phyloP scores from a whole-genome alignment of 1,139 yeast species.

The Taiozyma sp. region DNA sequence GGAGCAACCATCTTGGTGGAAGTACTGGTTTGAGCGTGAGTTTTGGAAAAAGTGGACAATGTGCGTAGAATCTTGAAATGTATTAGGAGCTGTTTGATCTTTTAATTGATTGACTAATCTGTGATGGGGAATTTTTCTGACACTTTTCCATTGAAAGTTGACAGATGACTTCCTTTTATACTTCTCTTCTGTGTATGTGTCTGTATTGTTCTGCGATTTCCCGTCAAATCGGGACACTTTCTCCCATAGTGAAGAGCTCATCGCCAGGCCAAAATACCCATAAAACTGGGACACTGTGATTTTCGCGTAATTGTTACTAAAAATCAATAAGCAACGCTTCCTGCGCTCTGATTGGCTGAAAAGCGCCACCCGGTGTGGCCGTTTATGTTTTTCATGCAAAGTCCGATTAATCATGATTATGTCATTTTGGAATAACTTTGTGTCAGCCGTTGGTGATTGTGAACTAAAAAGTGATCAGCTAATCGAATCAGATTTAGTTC shows the following conservation, averaged over 20 bases:
- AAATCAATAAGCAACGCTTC: background rate
- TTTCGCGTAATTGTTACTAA: background rate
- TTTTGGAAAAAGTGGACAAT: background rate
- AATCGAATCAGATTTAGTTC: background rate
- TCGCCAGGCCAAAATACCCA: background rate
- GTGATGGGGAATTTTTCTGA: background rate
- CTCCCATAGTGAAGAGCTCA: background rate
- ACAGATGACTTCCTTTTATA: background rate
- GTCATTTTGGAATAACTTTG: background rate
- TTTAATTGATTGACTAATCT: background rate
- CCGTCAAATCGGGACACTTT: background rate
- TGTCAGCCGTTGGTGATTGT: background rate
- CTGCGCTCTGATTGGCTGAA: background rate
- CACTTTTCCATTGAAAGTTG: background rate
- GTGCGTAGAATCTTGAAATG: background rate
- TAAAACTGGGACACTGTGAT: background rate
- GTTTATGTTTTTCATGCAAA: too few relatives aligned
- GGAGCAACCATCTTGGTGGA: slow-evolving; percentile 16
- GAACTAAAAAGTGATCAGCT: too few relatives aligned
- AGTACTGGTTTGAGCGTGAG: background rate
- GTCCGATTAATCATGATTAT: background rate
- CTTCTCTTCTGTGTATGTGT: background rate
- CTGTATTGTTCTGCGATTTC: background rate
- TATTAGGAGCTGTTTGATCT: background rate
- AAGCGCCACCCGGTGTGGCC: too few relatives aligned